A percentile compares a stretch with the other conserved stretches of the same genome.
Conservation (phyloP, 2,329 filamentous ascomycete species). For the Aureobasidium sp. region DNA sequence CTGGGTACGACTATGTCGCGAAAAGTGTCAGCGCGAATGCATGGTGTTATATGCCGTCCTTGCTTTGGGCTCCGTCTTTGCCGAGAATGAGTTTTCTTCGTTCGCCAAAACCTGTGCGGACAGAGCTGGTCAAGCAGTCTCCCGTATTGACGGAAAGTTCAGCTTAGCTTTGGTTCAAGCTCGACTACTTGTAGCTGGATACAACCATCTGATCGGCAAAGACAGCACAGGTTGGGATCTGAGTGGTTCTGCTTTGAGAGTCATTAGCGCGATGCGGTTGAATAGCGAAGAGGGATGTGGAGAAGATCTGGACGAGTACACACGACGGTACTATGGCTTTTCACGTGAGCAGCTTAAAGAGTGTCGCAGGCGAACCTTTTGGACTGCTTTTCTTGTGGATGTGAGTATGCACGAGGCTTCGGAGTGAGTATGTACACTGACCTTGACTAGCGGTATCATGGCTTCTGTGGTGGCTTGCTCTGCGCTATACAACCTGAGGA, state of each 20-base stretch:
- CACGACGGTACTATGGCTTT: conserved; percentile 21
- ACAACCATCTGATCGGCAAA: conserved; percentile 57
- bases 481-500: conserved; percentile 57
- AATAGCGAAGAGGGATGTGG: conserved; percentile 51
- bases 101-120: conserved; percentile 43
- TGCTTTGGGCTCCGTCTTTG: conserved; percentile 51
- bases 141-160: conserved; percentile 44
- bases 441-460: conserved; percentile 20
- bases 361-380: conserved; percentile 63
- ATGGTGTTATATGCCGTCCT: conserved; percentile 57
- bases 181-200: conserved; percentile 59
- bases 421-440: conserved; percentile 8
- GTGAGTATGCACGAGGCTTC: conserved; percentile 33
- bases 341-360: conserved; percentile 47
- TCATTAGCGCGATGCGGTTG: conserved; percentile 52
- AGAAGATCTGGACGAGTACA: conserved; percentile 18
- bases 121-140: conserved; percentile 52
- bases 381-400: conserved; percentile 64
- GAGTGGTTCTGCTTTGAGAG: conserved; percentile 54
- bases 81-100: conserved; percentile 26
- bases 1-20: conserved; percentile 47
- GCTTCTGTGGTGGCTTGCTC: conserved; percentile 44
- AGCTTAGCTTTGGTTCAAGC: conserved; percentile 60
- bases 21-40: conserved; percentile 38
- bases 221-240: conserved; percentile 56